phyloP scores from a whole-genome alignment of 441 rosid genomes.

The Breynia disticha region DNA sequence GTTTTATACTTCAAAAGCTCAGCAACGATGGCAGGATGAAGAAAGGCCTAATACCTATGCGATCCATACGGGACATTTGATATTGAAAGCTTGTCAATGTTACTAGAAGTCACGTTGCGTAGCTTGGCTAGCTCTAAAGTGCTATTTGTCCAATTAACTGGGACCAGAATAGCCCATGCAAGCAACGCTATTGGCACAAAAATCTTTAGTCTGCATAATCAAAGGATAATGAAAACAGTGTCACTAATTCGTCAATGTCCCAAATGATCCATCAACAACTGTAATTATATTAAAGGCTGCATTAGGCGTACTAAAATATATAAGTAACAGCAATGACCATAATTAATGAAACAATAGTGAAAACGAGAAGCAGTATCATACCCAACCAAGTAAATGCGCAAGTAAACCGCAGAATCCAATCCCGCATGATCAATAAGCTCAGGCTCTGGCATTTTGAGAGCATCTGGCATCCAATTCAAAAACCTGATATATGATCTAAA shows the following conservation, averaged over 20 bases:
- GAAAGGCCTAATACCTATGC: slow-evolving; percentile 33
- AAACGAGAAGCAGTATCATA: too few relatives aligned
- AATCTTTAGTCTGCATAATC: slow-evolving; percentile 3
- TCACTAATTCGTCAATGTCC: too few relatives aligned
- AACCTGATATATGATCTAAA: background rate
- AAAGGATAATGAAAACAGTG: background rate
- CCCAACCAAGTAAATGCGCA: slow-evolving; percentile 8
- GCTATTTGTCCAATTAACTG: slow-evolving; percentile 1
- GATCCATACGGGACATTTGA: slow-evolving; percentile 65
- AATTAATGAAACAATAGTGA: background rate
- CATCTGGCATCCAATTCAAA: slow-evolving; percentile 6
- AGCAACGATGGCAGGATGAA: background rate
- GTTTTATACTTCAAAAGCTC: too few relatives aligned
- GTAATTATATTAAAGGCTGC: too few relatives aligned
- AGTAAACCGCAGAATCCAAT: slow-evolving; percentile 6
- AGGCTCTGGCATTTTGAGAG: slow-evolving; percentile 1
- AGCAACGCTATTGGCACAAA: slow-evolving; percentile 1
- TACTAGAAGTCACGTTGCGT: too few relatives aligned
- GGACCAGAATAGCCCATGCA: background rate
- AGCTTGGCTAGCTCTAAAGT: too few relatives aligned
- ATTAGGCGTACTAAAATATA: too few relatives aligned
- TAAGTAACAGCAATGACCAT: background rate
- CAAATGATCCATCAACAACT: too few relatives aligned
- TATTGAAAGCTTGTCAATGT: slow-evolving; percentile 11
- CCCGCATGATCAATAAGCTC: slow-evolving; percentile 8